Conservation (phyloP, 2,329 filamentous ascomycete species). For the Elsinoe arachidis region DNA sequence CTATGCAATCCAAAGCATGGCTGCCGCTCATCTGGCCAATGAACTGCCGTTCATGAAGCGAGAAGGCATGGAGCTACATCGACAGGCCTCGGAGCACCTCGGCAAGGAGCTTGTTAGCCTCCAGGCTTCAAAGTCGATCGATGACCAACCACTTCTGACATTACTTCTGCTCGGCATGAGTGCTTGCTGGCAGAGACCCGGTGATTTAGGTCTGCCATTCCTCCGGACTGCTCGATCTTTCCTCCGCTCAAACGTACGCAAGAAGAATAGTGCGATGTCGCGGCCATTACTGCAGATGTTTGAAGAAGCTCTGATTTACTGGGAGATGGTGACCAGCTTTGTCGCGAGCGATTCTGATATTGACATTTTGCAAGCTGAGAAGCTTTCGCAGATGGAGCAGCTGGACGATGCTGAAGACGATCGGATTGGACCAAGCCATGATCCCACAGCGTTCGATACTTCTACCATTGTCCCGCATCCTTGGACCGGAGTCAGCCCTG, state of each 20-base stretch:
- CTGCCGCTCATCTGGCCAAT: constrained; percentile 22
- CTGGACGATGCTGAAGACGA: neutral
- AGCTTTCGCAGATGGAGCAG: constrained; percentile 6
- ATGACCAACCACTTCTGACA: constrained; percentile 37
- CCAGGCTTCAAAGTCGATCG: constrained; percentile 17
- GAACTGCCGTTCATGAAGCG: constrained; percentile 20
- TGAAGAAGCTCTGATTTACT: constrained; percentile 49
- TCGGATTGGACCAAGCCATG: constrained; percentile 18
- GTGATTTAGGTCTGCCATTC: constrained; percentile 46
- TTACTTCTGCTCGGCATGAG: constrained; percentile 52
- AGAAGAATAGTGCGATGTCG: constrained; percentile 26
- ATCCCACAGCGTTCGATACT: constrained; percentile 12
- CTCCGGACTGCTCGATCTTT: constrained; percentile 40
- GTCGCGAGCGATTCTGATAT: constrained; percentile 34
- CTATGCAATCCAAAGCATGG: constrained; percentile 55
- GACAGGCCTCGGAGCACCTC: constrained; percentile 37
- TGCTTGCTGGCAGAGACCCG: constrained; percentile 52
- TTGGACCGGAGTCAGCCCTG: constrained; percentile 42
- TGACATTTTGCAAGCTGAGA: constrained; percentile 4
- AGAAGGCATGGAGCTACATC: constrained; percentile 19
- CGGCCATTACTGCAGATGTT: constrained; percentile 40
- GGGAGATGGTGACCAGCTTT: constrained; percentile 50
- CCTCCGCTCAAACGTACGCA: constrained; percentile 36
- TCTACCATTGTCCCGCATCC: constrained; percentile 30
- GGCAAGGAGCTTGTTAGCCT: constrained; percentile 33